Percentiles rank a stretch among this genome's conserved stretches.
phyloP scores from a whole-genome alignment of 768 basidiomycete genomes.

The Mycena belliarum region DNA sequence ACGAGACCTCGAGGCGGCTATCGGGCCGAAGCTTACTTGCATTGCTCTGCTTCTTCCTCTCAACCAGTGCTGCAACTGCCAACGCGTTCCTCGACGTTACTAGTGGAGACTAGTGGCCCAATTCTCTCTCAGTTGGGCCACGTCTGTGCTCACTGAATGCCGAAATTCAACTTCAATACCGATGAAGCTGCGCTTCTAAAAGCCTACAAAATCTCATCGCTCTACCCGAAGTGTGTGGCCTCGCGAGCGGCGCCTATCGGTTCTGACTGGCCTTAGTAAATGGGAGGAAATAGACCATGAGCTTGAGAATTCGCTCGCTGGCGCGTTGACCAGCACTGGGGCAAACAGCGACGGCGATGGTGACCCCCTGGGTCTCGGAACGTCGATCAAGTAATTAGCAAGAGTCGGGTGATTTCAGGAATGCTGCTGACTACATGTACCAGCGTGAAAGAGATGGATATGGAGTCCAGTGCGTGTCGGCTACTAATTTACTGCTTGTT shows the following conservation, averaged over 20 bases:
- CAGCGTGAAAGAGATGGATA: constrained; percentile 68
- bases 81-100: too few species aligned
- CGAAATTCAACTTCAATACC: constrained; percentile 64
- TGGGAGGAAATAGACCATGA: constrained; percentile 94
- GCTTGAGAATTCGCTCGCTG: constrained; percentile 72
- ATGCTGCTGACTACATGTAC: constrained; percentile 1
- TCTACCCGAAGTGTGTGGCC: constrained; percentile 63
- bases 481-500: not conserved
- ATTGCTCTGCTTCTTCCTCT: too few species aligned
- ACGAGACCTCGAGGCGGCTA: too few species aligned
- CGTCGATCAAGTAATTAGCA: constrained; percentile 53
- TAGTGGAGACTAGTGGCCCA: constrained; percentile 1
- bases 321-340: constrained; percentile 57
- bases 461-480: constrained; percentile 73
- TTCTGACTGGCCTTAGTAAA: constrained; percentile 44
- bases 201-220: constrained; percentile 79
- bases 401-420: not conserved
- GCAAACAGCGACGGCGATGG: constrained; percentile 59
- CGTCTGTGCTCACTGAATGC: constrained; percentile 38
- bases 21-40: too few species aligned
- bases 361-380: constrained; percentile 81
- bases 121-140: not conserved
- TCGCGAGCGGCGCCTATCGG: not conserved
- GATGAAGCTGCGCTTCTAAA: constrained; percentile 86
- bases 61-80: too few species aligned